These are phyloP conservation scores for Suhomyces bribrorum DNA, from an alignment of 1,139 yeast genomes.

Conservation along the genomic window DNA sequence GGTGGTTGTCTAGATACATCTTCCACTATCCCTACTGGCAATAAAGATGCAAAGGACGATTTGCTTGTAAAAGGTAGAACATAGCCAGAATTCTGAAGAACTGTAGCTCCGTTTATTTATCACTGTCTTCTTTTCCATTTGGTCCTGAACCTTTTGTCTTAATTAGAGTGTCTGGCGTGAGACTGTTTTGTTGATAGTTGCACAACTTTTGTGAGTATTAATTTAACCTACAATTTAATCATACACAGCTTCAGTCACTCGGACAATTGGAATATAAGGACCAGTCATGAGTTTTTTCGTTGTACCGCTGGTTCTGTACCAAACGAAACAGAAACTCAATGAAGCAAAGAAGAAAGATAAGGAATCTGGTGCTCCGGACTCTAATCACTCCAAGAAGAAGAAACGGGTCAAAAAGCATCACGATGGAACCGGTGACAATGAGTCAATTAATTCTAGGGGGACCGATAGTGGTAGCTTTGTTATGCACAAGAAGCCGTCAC, in stretches of 20 bases:
- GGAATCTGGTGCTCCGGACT: conserved; percentile 2
- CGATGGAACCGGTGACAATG: conserved; percentile 2
- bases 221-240: too few species aligned
- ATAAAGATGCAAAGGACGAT: too few species aligned
- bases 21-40: too few species aligned
- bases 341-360: conserved; percentile 15
- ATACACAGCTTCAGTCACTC: neutral
- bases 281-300: conserved; percentile 19
- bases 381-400: conserved; percentile 13
- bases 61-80: too few species aligned
- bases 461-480: conserved; percentile 5
- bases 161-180: too few species aligned
- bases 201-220: too few species aligned
- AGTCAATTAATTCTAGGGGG: conserved; percentile 4
- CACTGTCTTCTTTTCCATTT: too few species aligned
- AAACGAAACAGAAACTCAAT: conserved; percentile 20
- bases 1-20: too few species aligned
- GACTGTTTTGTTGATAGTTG: too few species aligned
- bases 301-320: conserved; percentile 21
- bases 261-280: neutral
- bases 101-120: too few species aligned
- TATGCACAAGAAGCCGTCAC: conserved; percentile 7
- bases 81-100: too few species aligned
- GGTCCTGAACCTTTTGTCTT: too few species aligned
- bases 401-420: conserved; percentile 12